Evolutionary conservation across 2,329 filamentous ascomycete genomes (phyloP).

Genomic region (Exophiala aquamarina): DNA sequence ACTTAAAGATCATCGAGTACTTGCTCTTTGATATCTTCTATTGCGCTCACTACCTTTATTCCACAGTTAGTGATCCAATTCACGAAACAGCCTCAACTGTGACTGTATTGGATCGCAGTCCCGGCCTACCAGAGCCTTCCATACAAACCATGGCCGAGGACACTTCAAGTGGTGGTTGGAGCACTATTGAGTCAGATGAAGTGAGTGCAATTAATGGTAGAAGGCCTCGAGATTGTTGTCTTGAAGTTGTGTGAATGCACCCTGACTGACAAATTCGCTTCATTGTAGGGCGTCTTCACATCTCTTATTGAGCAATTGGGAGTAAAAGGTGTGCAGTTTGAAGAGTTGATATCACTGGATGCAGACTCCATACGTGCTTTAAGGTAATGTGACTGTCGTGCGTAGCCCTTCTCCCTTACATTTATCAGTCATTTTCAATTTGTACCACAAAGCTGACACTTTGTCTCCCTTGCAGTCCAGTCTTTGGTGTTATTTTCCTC

Average conservation of each 20-base stretch:
- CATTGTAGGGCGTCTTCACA: conserved; percentile 82
- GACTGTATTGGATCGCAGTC: too few relatives aligned
- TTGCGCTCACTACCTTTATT: too few relatives aligned
- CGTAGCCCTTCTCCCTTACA: conserved; percentile 1
- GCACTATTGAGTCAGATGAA: conserved; percentile 96
- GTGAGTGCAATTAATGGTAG: conserved; percentile 60
- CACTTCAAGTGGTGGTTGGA: conserved; percentile 66
- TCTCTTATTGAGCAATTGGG: conserved; percentile 91
- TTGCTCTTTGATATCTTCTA: too few relatives aligned
- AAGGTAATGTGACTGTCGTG: conserved; percentile 35
- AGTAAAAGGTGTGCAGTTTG: conserved; percentile 91
- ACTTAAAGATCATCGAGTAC: too few relatives aligned
- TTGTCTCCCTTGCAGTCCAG: conserved; percentile 52
- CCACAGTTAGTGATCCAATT: too few relatives aligned
- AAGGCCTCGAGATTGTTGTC: too few relatives aligned
- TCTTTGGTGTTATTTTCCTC: conserved; percentile 97
- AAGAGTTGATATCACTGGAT: conserved; percentile 90
- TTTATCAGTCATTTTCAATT: neutral
- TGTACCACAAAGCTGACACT: conserved; percentile 6
- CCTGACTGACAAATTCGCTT: conserved; percentile 23
- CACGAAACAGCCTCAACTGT: too few relatives aligned
- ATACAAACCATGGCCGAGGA: conserved; percentile 62
- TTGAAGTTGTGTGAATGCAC: too few relatives aligned
- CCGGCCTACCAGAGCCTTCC: neutral
- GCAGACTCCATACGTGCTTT: conserved; percentile 55